Percentiles rank a stretch among this genome's conserved stretches.
Conservation (phyloP, 2,329 filamentous ascomycete species). For the Fusarium ambrosium region DNA sequence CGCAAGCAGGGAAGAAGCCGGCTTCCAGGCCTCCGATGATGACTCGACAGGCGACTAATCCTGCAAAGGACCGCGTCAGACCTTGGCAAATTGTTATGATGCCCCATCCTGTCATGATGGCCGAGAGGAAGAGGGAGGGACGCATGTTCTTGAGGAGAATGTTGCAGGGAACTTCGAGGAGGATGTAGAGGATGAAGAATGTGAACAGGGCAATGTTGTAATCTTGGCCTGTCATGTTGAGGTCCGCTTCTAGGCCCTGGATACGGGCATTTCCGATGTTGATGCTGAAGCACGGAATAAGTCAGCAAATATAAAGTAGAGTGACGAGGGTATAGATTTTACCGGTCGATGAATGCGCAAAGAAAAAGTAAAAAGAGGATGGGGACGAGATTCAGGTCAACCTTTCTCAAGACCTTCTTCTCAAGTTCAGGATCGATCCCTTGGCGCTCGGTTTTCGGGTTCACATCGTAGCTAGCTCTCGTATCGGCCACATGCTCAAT, state of each 20-base stretch:
- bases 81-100: conserved; percentile 12
- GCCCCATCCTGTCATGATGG: conserved; percentile 13
- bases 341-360: conserved; percentile 12
- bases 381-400: conserved; percentile 8
- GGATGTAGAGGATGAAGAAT: conserved; percentile 74
- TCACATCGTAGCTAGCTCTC: not conserved
- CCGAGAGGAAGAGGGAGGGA: conserved; percentile 2
- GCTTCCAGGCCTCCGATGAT: conserved; percentile 17
- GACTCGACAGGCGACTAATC: conserved; percentile 7
- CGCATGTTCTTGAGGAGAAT: conserved; percentile 52
- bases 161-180: conserved; percentile 73
- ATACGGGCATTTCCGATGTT: conserved; percentile 23
- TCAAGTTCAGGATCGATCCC: not conserved
- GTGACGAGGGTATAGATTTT: no score
- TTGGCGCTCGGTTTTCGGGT: not conserved
- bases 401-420: conserved; percentile 10
- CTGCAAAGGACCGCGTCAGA: not conserved
- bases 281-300: not conserved
- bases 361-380: conserved; percentile 10
- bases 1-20: conserved; percentile 16
- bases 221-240: conserved; percentile 13
- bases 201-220: conserved; percentile 68
- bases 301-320: no score
- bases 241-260: conserved; percentile 15
- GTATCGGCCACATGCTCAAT: not conserved